phyloP scores from a whole-genome alignment of 1,139 yeast genomes.

The Suhomyces chickasaworum region DNA sequence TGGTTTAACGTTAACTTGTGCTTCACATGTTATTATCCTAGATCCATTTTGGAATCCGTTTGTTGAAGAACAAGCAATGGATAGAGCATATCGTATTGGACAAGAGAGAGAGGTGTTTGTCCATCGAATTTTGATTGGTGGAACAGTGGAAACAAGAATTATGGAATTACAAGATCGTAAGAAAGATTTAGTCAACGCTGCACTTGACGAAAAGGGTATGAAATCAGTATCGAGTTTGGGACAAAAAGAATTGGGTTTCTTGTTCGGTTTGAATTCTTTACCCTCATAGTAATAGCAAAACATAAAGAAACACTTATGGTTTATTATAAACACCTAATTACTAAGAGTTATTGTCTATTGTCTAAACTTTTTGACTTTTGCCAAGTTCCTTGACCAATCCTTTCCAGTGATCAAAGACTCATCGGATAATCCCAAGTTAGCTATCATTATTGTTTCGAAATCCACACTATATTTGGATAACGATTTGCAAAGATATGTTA shows the following conservation, averaged over 20 bases:
- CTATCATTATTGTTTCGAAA: constrained; percentile 51
- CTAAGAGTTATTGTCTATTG: no score
- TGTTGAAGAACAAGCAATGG: constrained; percentile 96
- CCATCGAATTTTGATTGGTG: constrained; percentile 63
- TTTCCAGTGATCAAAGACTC: constrained; percentile 30
- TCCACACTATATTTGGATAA: constrained; percentile 70
- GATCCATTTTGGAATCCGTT: constrained; percentile 98
- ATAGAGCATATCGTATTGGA: constrained; percentile 91
- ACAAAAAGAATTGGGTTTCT: constrained; percentile 69
- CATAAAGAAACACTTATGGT: no score
- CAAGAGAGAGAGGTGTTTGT: constrained; percentile 76
- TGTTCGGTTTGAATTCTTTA: constrained; percentile 61
- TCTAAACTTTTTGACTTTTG: constrained; percentile 41
- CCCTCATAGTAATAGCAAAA: no score
- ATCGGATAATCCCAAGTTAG: constrained; percentile 33
- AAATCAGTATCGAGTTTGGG: constrained; percentile 66
- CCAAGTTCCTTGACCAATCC: constrained; percentile 40
- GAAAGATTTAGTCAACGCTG: constrained; percentile 73
- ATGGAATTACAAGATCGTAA: constrained; percentile 73
- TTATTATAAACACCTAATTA: no score
- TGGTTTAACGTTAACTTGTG: constrained; percentile 89
- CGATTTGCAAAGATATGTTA: constrained; percentile 76
- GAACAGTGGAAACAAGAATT: constrained; percentile 85
- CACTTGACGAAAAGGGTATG: constrained; percentile 73
- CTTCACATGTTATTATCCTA: constrained; percentile 83